Percentiles rank a stretch among this genome's conserved stretches.
Conservation (phyloP, 164 flowering plant species). For the Chimonanthus salicifolius region DNA sequence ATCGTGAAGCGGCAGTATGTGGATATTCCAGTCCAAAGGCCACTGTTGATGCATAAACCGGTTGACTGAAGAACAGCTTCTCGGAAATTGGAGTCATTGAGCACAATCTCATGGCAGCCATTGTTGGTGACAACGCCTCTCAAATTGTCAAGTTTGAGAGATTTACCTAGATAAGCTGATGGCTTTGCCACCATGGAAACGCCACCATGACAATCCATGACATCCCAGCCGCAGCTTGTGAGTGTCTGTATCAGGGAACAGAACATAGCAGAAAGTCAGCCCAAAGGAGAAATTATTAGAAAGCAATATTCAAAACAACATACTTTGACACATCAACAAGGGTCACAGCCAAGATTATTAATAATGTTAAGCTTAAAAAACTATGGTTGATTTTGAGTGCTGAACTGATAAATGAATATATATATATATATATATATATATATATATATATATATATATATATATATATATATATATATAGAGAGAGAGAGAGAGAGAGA, state of each 20-base stretch:
- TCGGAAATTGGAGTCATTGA: slow-evolving; percentile 65
- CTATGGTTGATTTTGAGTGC: not conserved
- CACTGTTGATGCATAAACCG: slow-evolving; percentile 85
- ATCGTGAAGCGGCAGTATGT: slow-evolving; percentile 83
- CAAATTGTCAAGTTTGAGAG: slow-evolving; percentile 25
- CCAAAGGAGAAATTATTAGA: not conserved
- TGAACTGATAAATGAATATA: not conserved
- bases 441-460: too few relatives aligned
- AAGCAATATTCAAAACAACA: not conserved
- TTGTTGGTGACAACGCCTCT: slow-evolving; percentile 6
- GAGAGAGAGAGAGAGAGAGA: too few relatives aligned
- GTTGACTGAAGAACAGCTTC: slow-evolving; percentile 62
- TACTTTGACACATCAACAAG: not conserved
- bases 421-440: too few relatives aligned
- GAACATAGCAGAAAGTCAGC: not conserved
- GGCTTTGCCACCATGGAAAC: slow-evolving; percentile 90
- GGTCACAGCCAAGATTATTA: not conserved
- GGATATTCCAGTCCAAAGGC: slow-evolving; percentile 84
- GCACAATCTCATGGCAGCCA: slow-evolving; percentile 29
- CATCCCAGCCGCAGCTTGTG: slow-evolving; percentile 79
- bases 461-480: too few relatives aligned
- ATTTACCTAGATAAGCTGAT: slow-evolving; percentile 53
- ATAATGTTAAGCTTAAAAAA: not conserved
- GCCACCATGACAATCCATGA: slow-evolving; percentile 55
- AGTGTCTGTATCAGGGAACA: slow-evolving; percentile 42